Evolutionary conservation across 352 stramenopile genomes (phyloP).

Genomic region (Phytophthora cajani): DNA sequence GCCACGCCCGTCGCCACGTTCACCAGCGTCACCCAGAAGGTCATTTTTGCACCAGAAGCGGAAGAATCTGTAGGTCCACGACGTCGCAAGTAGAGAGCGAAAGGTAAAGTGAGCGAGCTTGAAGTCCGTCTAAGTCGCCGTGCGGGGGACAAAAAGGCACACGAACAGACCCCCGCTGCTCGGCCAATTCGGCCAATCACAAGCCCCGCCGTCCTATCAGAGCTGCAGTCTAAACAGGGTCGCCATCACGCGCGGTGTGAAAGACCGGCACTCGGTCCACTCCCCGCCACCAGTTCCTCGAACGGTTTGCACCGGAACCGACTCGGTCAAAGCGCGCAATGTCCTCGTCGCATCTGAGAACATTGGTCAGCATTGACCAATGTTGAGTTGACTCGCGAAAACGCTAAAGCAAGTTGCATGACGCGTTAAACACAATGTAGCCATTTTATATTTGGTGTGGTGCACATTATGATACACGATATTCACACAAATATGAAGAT

Average conservation of each 20-base stretch:
- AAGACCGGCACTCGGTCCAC: constrained; percentile 5
- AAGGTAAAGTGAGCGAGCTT: constrained; percentile 20
- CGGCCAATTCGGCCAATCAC: not conserved
- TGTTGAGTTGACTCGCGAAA: no score
- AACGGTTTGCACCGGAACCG: not conserved
- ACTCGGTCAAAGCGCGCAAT: not conserved
- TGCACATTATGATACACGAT: not conserved
- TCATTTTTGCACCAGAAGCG: constrained; percentile 11
- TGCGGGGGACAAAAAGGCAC: constrained; percentile 1
- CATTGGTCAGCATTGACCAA: not conserved
- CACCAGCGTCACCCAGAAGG: constrained; percentile 26
- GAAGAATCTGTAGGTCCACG: not conserved
- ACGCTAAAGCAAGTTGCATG: no score
- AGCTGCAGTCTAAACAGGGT: constrained; percentile 18
- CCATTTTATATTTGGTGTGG: not conserved
- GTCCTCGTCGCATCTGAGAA: not conserved
- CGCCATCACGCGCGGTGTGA: constrained; percentile 7
- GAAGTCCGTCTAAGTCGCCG: constrained; percentile 5
- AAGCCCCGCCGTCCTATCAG: constrained; percentile 13
- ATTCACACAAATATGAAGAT: not conserved
- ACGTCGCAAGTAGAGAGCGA: constrained; percentile 6
- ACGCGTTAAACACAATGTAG: not conserved
- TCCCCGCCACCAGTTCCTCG: constrained; percentile 9
- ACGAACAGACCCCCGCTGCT: not conserved
- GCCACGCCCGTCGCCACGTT: constrained; percentile 25